A percentile compares a stretch with the other conserved stretches of the same genome.
Conservation (phyloP, 192 early-diverging fungal genomes). For the Backusella mclennaniae region DNA sequence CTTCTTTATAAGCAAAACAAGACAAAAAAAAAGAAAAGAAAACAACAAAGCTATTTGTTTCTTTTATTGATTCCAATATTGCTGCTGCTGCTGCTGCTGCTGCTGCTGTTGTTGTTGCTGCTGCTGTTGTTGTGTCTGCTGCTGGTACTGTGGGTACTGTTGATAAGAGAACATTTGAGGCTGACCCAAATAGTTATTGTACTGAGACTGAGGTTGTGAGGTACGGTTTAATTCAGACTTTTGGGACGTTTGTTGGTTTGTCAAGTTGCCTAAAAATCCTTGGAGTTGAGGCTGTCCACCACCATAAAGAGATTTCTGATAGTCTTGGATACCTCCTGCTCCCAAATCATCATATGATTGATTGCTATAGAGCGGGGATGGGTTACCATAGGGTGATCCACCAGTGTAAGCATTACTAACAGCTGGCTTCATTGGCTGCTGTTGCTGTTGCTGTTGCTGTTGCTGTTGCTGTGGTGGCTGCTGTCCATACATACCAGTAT, state of each 20-base stretch:
- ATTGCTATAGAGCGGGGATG: constrained; percentile 31
- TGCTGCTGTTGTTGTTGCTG: constrained; percentile 31
- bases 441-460: constrained; percentile 23
- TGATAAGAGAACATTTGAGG: constrained; percentile 50
- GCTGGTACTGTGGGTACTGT: constrained; percentile 48
- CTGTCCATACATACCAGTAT: constrained; percentile 71
- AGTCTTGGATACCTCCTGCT: constrained; percentile 32
- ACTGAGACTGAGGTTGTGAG: constrained; percentile 24
- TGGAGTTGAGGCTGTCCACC: constrained; percentile 25
- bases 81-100: constrained; percentile 31
- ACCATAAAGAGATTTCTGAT: constrained; percentile 44
- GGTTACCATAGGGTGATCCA: constrained; percentile 39
- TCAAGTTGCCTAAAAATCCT: constrained; percentile 25
- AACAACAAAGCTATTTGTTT: not conserved
- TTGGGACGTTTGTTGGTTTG: constrained; percentile 29
- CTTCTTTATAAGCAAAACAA: constrained; percentile 11
- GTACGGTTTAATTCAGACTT: constrained; percentile 5
- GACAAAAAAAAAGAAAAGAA: constrained; percentile 6
- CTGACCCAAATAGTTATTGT: constrained; percentile 26
- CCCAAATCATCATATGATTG: constrained; percentile 43
- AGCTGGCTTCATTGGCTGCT: constrained; percentile 36
- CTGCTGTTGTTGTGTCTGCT: constrained; percentile 33
- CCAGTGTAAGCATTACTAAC: not conserved
- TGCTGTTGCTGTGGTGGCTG: constrained; percentile 38
- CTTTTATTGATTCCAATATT: constrained; percentile 42